phyloP scores from a whole-genome alignment of 306 rosid genomes.

The Medicago lupulina region DNA sequence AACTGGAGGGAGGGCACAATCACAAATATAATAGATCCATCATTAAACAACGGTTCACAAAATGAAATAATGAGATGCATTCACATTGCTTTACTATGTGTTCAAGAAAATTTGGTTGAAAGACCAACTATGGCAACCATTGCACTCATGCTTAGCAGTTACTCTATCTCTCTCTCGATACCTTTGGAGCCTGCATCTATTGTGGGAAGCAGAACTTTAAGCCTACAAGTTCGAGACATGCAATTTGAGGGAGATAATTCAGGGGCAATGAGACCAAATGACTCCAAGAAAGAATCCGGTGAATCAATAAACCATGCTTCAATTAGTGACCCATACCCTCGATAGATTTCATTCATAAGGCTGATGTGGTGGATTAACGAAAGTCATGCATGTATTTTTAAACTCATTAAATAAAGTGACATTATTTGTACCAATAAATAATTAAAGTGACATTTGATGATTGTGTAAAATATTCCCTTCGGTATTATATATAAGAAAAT shows the following conservation, averaged over 20 bases:
- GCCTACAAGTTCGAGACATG: not conserved
- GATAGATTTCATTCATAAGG: too few species aligned
- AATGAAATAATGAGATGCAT: slow-evolving; percentile 57
- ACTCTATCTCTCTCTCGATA: slow-evolving; percentile 20
- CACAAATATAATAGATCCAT: slow-evolving; percentile 45
- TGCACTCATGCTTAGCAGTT: slow-evolving; percentile 46
- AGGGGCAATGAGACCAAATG: too few species aligned
- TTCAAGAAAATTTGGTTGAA: slow-evolving; percentile 33
- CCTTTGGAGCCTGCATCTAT: slow-evolving; percentile 45
- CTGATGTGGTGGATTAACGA: too few species aligned
- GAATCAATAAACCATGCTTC: not conserved
- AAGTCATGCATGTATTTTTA: too few species aligned
- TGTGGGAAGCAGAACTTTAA: not conserved
- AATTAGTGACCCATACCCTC: not conserved
- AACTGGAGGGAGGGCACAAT: not conserved
- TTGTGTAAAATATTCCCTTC: too few species aligned
- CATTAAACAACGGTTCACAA: slow-evolving; percentile 16
- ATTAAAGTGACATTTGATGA: too few species aligned
- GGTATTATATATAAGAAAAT: too few species aligned
- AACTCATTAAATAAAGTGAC: too few species aligned
- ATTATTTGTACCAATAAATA: too few species aligned
- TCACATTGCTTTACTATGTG: slow-evolving; percentile 50
- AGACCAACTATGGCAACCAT: slow-evolving; percentile 57
- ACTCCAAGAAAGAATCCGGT: too few species aligned
- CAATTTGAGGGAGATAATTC: not conserved